These are phyloP conservation scores for Xylariaceae sp. DNA, from an alignment of 2,329 filamentous ascomycete genomes.

Conservation along the genomic window DNA sequence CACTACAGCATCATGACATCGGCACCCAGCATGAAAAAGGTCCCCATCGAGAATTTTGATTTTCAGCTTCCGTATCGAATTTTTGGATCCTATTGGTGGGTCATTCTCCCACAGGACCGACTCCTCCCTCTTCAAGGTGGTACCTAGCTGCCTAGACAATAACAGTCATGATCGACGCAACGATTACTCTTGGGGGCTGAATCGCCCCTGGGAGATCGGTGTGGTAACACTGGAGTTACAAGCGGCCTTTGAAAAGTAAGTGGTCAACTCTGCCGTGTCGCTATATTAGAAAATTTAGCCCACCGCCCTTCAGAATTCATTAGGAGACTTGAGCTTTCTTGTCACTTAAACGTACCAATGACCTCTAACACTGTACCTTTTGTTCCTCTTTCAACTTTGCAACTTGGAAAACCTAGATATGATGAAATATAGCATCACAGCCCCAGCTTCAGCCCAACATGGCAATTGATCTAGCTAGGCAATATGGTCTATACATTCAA, in stretches of 20 bases:
- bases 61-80: neutral
- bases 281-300: no score
- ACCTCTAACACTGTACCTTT: no score
- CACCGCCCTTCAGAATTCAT: no score
- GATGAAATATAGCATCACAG: no score
- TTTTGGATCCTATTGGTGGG: neutral
- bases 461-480: no score
- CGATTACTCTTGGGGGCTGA: neutral
- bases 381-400: no score
- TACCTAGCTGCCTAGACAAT: neutral
- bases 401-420: no score
- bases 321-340: no score
- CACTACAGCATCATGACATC: neutral
- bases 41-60: neutral
- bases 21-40: neutral
- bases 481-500: neutral
- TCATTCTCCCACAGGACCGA: neutral
- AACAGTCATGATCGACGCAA: neutral
- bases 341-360: no score
- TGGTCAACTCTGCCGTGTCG: no score
- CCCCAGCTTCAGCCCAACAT: no score
- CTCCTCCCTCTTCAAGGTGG: neutral
- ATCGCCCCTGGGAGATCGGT: neutral
- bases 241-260: neutral
- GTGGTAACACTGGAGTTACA: neutral